Evolutionary conservation across 768 basidiomycete species (phyloP), one percentile per base, ranked within the genome.

Genomic region (Suillus discolor): DNA sequence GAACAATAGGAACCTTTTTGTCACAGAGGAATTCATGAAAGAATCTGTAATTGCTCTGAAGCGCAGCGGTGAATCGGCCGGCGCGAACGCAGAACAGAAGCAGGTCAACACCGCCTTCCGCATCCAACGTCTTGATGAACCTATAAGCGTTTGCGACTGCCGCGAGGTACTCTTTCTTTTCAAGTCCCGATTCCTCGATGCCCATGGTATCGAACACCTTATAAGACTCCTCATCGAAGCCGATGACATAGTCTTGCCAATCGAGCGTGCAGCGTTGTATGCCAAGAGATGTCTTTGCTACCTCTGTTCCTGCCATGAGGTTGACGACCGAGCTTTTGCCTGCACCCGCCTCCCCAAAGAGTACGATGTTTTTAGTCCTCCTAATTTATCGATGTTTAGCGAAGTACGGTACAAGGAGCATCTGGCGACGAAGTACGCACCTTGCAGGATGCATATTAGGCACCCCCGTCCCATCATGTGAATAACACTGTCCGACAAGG

Each of bases 21-120:
- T 53, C 15, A 4, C 49, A 53, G 36, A 83, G 75, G 49, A 79
- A 72, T 20, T 49, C 41, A 9, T 25, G 5, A 20, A 49, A 62
- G 42, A 53, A 31, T 4, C 44, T 6, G n/a, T 62, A 49, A n/a
- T 23, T 79, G 42, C 73, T 71, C 44, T 72, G 66, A 25, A 69
- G 65, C 0, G 72, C 65, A 11, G 73, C 72, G 34, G 68, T 75
- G 67, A 82, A 73, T 65, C 80, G 70, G 16, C 79, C 77, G 0
- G 75, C 79, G 11, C 79, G 77, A 62, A 83, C 77, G 47, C 77
- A 77, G 66, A 77, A 83, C 16, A 83, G 57, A 4, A 83, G 78
- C 8, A 83, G 76, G 67, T 71, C 79, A 62, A 83, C 72, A 1
- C 83, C 82, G 0, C 72, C 78, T 25, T 68, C 66, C 20, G 66